phyloP scores from a whole-genome alignment of 345 rosid species.

The Populus davidiana region DNA sequence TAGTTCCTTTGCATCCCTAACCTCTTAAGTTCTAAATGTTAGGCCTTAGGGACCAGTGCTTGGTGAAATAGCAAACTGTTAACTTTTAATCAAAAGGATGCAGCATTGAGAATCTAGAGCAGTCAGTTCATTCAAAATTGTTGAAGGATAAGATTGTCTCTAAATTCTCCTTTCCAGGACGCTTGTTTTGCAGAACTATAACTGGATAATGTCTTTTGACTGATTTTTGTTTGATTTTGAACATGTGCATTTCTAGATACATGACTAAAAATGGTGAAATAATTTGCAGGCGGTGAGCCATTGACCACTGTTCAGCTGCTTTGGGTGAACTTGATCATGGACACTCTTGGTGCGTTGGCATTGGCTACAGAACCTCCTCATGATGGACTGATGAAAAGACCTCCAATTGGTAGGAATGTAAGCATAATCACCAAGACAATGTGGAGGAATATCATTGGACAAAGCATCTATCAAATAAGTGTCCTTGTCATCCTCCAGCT shows the following conservation, averaged over 20 bases:
- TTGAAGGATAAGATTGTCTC: neutral
- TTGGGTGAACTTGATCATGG: slow-evolving; percentile 91
- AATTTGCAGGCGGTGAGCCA: slow-evolving; percentile 60
- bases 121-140: neutral
- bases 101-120: neutral
- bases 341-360: slow-evolving; percentile 83
- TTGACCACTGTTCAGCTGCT: slow-evolving; percentile 80
- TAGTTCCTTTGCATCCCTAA: neutral
- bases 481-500: slow-evolving; percentile 53
- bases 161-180: neutral
- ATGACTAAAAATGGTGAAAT: neutral
- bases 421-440: slow-evolving; percentile 58
- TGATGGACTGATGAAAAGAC: slow-evolving; percentile 67
- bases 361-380: slow-evolving; percentile 80
- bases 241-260: neutral
- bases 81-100: neutral
- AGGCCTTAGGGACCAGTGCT: neutral
- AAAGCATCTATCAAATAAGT: slow-evolving; percentile 61
- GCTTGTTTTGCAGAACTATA: neutral
- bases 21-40: neutral
- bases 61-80: neutral
- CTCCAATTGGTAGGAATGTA: slow-evolving; percentile 53
- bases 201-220: neutral
- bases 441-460: slow-evolving; percentile 85
- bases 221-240: neutral